These are phyloP conservation scores for Acacia confusa DNA, from an alignment of 306 rosid genomes.

Conservation along the genomic window DNA sequence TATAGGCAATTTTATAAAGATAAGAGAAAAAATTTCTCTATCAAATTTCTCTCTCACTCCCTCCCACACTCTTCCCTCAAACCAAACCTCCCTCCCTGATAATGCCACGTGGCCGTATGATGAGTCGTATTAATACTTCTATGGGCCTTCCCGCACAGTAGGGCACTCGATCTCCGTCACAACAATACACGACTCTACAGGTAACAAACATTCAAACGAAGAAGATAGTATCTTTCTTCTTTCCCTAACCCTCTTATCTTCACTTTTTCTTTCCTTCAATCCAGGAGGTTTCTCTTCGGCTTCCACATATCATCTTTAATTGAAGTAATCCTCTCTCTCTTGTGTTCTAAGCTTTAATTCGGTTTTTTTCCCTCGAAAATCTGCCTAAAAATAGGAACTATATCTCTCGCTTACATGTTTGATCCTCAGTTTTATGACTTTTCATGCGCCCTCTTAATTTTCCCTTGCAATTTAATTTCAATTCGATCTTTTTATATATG, in stretches of 20 bases:
- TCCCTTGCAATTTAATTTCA: not conserved
- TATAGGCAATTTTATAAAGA: too few relatives aligned
- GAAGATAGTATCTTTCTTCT: not conserved
- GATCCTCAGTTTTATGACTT: not conserved
- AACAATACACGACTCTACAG: not conserved
- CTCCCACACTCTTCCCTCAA: too few relatives aligned
- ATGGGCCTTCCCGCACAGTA: not conserved
- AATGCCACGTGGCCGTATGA: not conserved
- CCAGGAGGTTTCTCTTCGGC: not conserved
- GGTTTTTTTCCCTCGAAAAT: constrained; percentile 5
- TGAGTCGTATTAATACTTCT: not conserved
- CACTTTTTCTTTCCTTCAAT: not conserved
- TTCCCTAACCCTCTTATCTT: not conserved
- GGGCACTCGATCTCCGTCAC: not conserved
- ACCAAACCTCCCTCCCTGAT: not conserved
- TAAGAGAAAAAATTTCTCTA: too few relatives aligned
- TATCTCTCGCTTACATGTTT: not conserved
- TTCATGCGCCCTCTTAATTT: not conserved
- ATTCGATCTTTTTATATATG: not conserved
- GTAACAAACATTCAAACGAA: not conserved
- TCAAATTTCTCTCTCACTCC: too few relatives aligned
- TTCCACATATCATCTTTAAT: not conserved
- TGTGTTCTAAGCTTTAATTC: not conserved
- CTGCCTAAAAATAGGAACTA: not conserved
- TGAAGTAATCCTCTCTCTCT: not conserved